Evolutionary conservation across 352 stramenopile genomes (phyloP).

Genomic region (Pythium dissotocum): DNA sequence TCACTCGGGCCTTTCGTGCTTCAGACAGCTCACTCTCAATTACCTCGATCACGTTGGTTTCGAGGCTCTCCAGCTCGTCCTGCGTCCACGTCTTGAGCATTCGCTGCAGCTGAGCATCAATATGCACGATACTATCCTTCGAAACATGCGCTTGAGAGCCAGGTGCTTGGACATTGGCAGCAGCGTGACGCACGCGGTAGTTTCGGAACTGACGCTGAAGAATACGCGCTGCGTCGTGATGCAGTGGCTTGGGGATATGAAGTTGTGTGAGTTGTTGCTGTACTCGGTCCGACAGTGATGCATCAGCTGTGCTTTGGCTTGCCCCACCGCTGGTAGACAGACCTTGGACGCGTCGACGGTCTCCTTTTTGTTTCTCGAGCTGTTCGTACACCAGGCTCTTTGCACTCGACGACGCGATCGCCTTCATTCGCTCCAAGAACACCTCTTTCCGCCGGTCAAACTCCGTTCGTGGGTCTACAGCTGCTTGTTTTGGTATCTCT

Average conservation of each 20-base stretch:
- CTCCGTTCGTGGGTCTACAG: conserved; percentile 32
- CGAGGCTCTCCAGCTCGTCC: conserved; percentile 39
- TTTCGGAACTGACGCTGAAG: conserved; percentile 28
- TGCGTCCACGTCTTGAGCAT: conserved; percentile 43
- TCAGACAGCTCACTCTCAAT: conserved; percentile 44
- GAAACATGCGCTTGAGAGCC: background rate
- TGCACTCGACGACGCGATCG: conserved; percentile 58
- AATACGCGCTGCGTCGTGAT: conserved; percentile 40
- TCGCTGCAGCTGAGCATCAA: conserved; percentile 39
- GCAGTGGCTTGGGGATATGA: conserved; percentile 35
- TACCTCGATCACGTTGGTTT: conserved; percentile 35
- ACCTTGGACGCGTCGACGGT: conserved; percentile 16
- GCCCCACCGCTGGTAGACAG: background rate
- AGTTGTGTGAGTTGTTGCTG: conserved; percentile 32
- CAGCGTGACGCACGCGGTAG: conserved; percentile 12
- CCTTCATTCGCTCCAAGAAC: conserved; percentile 78
- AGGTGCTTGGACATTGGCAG: background rate
- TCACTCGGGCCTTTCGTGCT: conserved; percentile 26
- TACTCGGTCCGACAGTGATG: background rate
- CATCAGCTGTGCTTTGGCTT: conserved; percentile 18
- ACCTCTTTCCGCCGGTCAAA: conserved; percentile 72
- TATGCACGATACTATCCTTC: conserved; percentile 8
- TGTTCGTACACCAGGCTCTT: conserved; percentile 79
- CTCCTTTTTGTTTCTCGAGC: conserved; percentile 49
- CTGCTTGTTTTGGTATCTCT: background rate